phyloP scores from a whole-genome alignment of 78 protist species.

The Chrysochromulina tobinii region DNA sequence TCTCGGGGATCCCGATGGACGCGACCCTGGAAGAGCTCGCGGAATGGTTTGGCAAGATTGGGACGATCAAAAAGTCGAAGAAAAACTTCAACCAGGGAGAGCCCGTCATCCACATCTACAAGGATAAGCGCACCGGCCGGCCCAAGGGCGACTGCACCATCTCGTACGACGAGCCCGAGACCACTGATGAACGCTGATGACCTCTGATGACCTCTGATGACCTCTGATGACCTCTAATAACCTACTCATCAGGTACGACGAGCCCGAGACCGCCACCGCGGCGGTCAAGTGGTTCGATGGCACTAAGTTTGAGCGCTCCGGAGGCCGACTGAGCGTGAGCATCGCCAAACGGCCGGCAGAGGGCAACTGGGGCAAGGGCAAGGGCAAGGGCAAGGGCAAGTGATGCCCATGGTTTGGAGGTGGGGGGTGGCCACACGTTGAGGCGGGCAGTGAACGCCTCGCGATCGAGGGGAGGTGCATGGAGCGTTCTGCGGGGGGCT shows the following conservation, averaged over 20 bases:
- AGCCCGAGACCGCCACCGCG: not conserved
- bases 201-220: not conserved
- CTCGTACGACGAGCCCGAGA: not conserved
- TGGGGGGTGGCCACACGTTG: too few species aligned
- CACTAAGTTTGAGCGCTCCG: not conserved
- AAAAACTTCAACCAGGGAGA: not conserved
- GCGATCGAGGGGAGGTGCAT: too few species aligned
- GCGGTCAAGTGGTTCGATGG: constrained; percentile 4
- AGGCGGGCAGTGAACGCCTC: too few species aligned
- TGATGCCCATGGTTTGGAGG: too few species aligned
- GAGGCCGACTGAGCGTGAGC: not conserved
- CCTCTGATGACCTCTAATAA: too few species aligned
- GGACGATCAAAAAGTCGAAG: constrained; percentile 8
- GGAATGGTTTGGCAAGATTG: not conserved
- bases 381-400: not conserved
- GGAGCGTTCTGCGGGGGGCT: too few species aligned
- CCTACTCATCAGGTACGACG: not conserved
- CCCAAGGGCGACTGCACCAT: not conserved
- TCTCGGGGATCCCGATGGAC: not conserved
- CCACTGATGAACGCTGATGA: not conserved
- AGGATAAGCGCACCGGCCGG: constrained; percentile 6
- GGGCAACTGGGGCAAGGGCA: not conserved
- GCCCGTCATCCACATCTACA: not conserved
- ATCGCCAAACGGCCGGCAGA: not conserved
- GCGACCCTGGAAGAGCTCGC: not conserved